Conservation (phyloP, 192 early-diverging fungal genomes). For the Umbelopsis sp. region DNA sequence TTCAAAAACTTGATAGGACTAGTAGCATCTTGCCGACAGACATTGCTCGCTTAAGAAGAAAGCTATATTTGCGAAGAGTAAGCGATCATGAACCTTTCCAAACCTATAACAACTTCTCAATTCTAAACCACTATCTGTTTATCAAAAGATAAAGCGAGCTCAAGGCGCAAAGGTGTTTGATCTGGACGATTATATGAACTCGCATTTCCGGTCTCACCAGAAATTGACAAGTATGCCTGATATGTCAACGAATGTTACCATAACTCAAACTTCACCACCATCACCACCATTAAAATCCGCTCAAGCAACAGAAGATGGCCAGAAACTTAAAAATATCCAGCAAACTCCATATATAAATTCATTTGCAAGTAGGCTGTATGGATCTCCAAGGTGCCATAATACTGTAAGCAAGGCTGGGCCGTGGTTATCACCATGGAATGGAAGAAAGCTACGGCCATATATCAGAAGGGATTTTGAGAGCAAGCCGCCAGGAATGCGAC, state of each 20-base stretch:
- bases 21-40: conserved; percentile 39
- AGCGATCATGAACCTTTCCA: conserved; percentile 13
- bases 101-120: neutral
- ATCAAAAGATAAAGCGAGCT: conserved; percentile 59
- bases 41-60: conserved; percentile 57
- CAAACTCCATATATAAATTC: conserved; percentile 69
- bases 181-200: conserved; percentile 56
- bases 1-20: conserved; percentile 52
- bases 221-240: neutral
- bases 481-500: conserved; percentile 44
- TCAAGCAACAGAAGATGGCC: neutral
- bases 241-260: neutral
- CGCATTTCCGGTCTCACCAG: conserved; percentile 37
- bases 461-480: conserved; percentile 75
- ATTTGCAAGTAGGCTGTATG: conserved; percentile 75
- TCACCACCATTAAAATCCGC: neutral
- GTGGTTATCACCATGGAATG: conserved; percentile 70
- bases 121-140: conserved; percentile 33
- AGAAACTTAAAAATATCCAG: conserved; percentile 40
- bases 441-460: conserved; percentile 75
- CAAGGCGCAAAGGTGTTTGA: conserved; percentile 67
- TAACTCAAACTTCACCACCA: neutral
- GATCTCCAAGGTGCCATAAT: conserved; percentile 51
- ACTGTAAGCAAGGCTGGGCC: conserved; percentile 60
- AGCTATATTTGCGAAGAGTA: conserved; percentile 50